These are phyloP conservation scores for Nicotiana undulata DNA, from an alignment of 257 asterid genomes.

Conservation along the genomic window DNA sequence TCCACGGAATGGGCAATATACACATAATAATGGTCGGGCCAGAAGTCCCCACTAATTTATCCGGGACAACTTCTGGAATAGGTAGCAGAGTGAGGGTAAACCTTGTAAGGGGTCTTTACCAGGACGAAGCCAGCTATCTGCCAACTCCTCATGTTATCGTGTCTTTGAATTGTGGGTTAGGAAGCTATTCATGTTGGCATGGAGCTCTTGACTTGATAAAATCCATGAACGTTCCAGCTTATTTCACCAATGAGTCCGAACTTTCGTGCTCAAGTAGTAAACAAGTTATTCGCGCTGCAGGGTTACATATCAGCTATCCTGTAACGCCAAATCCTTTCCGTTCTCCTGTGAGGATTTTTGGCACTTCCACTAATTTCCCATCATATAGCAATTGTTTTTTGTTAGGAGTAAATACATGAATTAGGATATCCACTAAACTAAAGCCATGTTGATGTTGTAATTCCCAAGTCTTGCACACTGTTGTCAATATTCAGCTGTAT, in stretches of 20 bases:
- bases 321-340: slow-evolving; percentile 36
- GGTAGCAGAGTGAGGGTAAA: slow-evolving; percentile 18
- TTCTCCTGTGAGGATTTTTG: slow-evolving; percentile 28
- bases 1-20: slow-evolving; percentile 19
- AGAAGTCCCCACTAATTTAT: slow-evolving; percentile 24
- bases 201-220: slow-evolving; percentile 28
- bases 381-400: slow-evolving; percentile 27
- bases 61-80: slow-evolving; percentile 21
- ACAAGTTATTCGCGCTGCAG: slow-evolving; percentile 15
- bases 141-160: slow-evolving; percentile 17
- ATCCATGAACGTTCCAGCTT: slow-evolving; percentile 15
- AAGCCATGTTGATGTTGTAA: not conserved
- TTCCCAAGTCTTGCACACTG: not conserved
- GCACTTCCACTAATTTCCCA: slow-evolving; percentile 20
- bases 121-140: slow-evolving; percentile 17
- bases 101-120: slow-evolving; percentile 14
- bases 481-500: not conserved
- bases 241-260: slow-evolving; percentile 23
- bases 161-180: slow-evolving; percentile 25
- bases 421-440: not conserved
- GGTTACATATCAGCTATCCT: slow-evolving; percentile 24
- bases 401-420: slow-evolving; percentile 29
- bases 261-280: slow-evolving; percentile 22
- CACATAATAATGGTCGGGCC: slow-evolving; percentile 29
- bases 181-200: slow-evolving; percentile 15